phyloP scores from a whole-genome alignment of 768 basidiomycete species.

The Amylocystis lapponica region DNA sequence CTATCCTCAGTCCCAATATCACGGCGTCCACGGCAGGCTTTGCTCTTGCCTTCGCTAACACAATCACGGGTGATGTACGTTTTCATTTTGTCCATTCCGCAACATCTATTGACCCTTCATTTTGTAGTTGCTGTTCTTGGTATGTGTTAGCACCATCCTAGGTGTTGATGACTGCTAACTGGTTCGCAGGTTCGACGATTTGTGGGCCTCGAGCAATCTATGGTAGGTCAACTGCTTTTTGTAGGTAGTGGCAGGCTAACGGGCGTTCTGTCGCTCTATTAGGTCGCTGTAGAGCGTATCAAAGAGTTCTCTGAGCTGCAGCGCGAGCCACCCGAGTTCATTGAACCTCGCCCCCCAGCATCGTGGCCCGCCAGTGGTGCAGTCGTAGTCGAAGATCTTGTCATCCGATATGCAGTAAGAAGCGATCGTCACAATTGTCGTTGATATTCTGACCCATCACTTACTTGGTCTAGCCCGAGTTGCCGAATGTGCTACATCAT shows the following conservation, averaged over 20 bases:
- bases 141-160: conserved; percentile 18
- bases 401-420: conserved; percentile 73
- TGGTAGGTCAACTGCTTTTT: conserved; percentile 45
- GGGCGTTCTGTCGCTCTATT: conserved; percentile 3
- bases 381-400: conserved; percentile 67
- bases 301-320: conserved; percentile 84
- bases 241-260: neutral
- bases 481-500: conserved; percentile 80
- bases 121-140: conserved; percentile 53
- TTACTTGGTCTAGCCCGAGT: conserved; percentile 52
- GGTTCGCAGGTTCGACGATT: conserved; percentile 59
- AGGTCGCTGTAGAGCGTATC: conserved; percentile 85
- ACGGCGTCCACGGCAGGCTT: conserved; percentile 83
- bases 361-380: conserved; percentile 74
- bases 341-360: conserved; percentile 77
- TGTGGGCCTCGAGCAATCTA: conserved; percentile 85
- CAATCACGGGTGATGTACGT: conserved; percentile 62
- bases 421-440: neutral
- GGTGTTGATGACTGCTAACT: conserved; percentile 2
- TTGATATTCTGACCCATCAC: conserved; percentile 2
- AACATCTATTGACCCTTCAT: conserved; percentile 14
- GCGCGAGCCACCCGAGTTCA: conserved; percentile 75
- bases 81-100: neutral
- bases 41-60: conserved; percentile 77
- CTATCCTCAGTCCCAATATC: conserved; percentile 64